Percentiles rank a stretch among this genome's conserved stretches.
Conservation (phyloP, 352 stramenopile species). For the Phytophthora aleatoria region DNA sequence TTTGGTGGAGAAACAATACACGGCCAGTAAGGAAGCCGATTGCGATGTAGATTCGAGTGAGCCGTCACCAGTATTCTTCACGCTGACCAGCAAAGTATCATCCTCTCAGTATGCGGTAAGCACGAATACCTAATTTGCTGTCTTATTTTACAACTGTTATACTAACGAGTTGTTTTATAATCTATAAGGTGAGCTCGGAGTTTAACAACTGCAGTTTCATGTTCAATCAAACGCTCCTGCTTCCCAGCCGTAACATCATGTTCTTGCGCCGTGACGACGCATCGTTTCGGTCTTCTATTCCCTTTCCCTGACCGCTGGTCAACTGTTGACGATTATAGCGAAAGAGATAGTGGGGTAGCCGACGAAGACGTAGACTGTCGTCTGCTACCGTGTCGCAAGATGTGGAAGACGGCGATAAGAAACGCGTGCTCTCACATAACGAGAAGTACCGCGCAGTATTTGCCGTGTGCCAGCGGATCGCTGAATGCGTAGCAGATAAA, state of each 20-base stretch:
- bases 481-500: too few relatives aligned
- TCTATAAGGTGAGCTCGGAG: not conserved
- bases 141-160: too few relatives aligned
- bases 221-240: not conserved
- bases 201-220: not conserved
- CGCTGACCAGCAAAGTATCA: too few relatives aligned
- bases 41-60: too few relatives aligned
- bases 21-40: too few relatives aligned
- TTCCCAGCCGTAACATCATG: not conserved
- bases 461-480: too few relatives aligned
- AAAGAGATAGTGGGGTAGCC: not conserved
- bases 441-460: not conserved
- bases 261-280: not conserved
- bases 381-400: not conserved
- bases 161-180: too few relatives aligned
- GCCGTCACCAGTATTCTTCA: too few relatives aligned
- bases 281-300: not conserved
- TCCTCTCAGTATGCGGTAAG: too few relatives aligned
- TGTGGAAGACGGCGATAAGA: not conserved
- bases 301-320: not conserved
- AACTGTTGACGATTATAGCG: not conserved
- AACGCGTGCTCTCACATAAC: not conserved
- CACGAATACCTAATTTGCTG: not conserved
- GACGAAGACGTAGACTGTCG: not conserved
- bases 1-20: too few relatives aligned